Evolutionary conservation across 441 rosid genomes (phyloP).

Genomic region (Daphne laureola): DNA sequence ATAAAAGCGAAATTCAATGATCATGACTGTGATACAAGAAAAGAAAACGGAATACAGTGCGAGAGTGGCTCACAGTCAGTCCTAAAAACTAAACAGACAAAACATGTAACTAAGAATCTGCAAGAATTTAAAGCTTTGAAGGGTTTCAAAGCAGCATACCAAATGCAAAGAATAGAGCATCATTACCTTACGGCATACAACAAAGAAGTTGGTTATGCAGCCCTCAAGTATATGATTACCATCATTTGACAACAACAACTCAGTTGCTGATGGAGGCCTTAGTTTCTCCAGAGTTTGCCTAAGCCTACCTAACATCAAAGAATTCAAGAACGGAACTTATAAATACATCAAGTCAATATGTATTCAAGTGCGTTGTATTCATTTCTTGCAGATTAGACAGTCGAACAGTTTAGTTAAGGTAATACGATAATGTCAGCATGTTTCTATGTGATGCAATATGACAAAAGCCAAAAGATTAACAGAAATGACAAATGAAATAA

Average conservation of each 20-base stretch:
- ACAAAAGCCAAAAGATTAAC: background rate
- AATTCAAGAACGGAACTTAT: background rate
- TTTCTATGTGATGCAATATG: background rate
- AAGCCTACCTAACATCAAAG: constrained; percentile 34
- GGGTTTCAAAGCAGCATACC: too few species aligned
- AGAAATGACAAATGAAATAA: too few species aligned
- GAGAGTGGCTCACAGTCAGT: too few species aligned
- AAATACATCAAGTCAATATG: constrained; percentile 7
- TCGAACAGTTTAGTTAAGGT: too few species aligned
- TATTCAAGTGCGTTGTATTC: background rate
- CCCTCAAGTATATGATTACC: constrained; percentile 85
- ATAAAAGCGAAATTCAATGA: background rate
- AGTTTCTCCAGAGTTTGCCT: constrained; percentile 73
- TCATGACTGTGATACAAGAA: background rate
- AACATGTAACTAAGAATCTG: too few species aligned
- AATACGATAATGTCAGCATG: background rate
- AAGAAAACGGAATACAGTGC: too few species aligned
- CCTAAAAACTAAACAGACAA: too few species aligned
- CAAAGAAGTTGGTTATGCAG: constrained; percentile 61
- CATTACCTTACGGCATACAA: constrained; percentile 52
- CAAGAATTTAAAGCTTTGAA: too few species aligned
- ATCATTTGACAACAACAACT: constrained; percentile 73
- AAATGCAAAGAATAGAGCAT: too few species aligned
- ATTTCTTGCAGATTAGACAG: too few species aligned
- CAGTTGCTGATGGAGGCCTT: constrained; percentile 63